These are phyloP conservation scores for Chenopodium suecicum DNA, from an alignment of 148 eudicot genomes.

Conservation along the genomic window DNA sequence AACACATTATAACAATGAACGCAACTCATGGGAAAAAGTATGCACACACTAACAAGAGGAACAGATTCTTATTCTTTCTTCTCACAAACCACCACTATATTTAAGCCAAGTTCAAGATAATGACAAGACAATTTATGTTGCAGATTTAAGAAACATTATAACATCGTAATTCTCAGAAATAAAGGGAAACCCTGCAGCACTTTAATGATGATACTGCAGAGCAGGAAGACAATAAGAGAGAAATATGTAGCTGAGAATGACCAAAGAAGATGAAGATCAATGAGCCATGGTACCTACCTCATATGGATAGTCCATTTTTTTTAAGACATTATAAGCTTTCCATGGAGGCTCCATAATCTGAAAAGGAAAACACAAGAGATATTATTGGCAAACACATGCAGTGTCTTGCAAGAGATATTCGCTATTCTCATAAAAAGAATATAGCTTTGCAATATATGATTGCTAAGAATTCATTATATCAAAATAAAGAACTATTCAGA, in stretches of 20 bases:
- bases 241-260: background rate
- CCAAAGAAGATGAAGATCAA: constrained; percentile 13
- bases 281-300: constrained; percentile 44
- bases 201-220: background rate
- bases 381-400: background rate
- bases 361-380: constrained; percentile 13
- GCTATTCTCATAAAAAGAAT: background rate
- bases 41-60: background rate
- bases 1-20: background rate
- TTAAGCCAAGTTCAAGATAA: background rate
- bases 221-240: constrained; percentile 2
- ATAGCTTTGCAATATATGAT: background rate
- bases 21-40: background rate
- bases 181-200: background rate
- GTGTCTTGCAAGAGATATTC: background rate
- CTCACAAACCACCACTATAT: background rate
- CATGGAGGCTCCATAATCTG: constrained; percentile 97
- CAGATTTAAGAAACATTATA: background rate
- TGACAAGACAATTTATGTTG: background rate
- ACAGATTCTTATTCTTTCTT: background rate
- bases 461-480: background rate
- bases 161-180: background rate
- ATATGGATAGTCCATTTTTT: constrained; percentile 88
- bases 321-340: constrained; percentile 71
- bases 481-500: background rate